Evolutionary conservation across 441 rosid genomes (phyloP).

Genomic region (Aleurites moluccanus): DNA sequence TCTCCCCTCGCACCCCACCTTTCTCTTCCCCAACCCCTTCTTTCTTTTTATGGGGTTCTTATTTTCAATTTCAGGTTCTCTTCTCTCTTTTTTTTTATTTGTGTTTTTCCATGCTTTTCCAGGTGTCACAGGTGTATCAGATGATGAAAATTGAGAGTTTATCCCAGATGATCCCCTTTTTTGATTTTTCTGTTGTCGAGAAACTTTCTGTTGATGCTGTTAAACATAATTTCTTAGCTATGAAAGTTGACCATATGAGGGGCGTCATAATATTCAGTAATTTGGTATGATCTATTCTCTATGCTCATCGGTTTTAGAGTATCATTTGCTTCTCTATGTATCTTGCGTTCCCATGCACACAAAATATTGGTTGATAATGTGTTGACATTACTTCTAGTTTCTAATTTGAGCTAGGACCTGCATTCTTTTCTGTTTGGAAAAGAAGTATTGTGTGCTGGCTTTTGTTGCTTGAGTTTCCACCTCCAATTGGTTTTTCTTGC

Average conservation of each 20-base stretch:
- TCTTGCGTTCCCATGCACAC: neutral
- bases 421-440: neutral
- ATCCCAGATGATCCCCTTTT: slow-evolving; percentile 89
- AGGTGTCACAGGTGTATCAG: slow-evolving; percentile 94
- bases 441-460: neutral
- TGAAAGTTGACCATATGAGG: slow-evolving; percentile 91
- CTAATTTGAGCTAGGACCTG: neutral
- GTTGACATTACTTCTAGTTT: neutral
- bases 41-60: neutral
- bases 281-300: slow-evolving; percentile 48
- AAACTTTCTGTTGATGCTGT: slow-evolving; percentile 94
- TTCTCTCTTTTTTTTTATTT: neutral
- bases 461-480: neutral
- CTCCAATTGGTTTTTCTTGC: neutral
- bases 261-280: slow-evolving; percentile 62
- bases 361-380: neutral
- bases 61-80: neutral
- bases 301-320: neutral
- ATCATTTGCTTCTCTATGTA: neutral
- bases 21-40: too few species aligned
- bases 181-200: slow-evolving; percentile 75
- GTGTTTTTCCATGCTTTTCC: slow-evolving; percentile 24
- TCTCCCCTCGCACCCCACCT: too few species aligned
- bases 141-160: slow-evolving; percentile 75
- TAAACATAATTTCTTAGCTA: slow-evolving; percentile 71